These are phyloP conservation scores for Cladochytrium tenue DNA, from an alignment of 371 early-diverging fungal species.

Conservation along the genomic window DNA sequence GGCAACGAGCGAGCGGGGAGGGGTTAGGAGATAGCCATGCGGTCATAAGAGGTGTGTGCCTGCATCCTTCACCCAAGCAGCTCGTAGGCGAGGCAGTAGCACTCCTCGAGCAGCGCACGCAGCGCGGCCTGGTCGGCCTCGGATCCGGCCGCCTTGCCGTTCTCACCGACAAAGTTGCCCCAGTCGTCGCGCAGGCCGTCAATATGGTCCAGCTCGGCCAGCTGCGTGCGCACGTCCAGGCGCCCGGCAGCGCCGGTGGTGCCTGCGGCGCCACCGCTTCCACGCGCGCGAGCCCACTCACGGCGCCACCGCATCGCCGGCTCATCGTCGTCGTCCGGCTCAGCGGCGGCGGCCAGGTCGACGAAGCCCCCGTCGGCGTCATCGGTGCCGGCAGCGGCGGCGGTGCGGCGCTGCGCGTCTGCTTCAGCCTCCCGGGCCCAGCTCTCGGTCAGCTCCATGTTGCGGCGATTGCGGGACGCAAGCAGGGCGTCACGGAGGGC, in stretches of 20 bases:
- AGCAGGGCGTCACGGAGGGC: not conserved
- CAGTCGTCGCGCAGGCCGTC: slow-evolving; percentile 22
- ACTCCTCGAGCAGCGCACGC: slow-evolving; percentile 20
- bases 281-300: too few species aligned
- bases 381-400: not conserved
- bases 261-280: too few species aligned
- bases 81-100: slow-evolving; percentile 24
- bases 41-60: too few species aligned
- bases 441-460: not conserved
- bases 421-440: too few species aligned
- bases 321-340: slow-evolving; percentile 1
- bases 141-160: slow-evolving; percentile 4
- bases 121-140: slow-evolving; percentile 10
- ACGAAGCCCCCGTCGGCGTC: not conserved
- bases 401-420: too few species aligned
- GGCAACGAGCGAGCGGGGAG: too few species aligned
- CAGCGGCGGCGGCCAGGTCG: not conserved
- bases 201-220: slow-evolving; percentile 25
- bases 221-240: slow-evolving; percentile 21
- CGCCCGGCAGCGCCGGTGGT: not conserved
- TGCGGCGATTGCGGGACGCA: not conserved
- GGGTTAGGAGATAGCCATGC: too few species aligned
- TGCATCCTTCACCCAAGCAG: slow-evolving; percentile 12
- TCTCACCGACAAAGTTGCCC: slow-evolving; percentile 18
- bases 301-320: not conserved